phyloP scores from a whole-genome alignment of 805 yeast genomes.

The Starmerella vitae region DNA sequence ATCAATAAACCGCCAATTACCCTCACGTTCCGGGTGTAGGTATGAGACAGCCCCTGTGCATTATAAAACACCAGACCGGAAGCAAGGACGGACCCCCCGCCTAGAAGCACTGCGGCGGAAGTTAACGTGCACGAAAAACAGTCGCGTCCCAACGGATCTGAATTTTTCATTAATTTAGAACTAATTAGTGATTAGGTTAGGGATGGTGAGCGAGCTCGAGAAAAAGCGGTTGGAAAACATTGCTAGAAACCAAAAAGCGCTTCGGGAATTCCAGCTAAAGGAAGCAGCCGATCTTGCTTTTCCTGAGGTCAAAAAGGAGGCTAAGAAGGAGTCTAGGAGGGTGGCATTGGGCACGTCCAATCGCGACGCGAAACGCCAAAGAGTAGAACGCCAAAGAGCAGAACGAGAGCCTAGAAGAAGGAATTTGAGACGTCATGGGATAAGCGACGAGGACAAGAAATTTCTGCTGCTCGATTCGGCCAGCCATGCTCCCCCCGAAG shows the following conservation, averaged over 20 bases:
- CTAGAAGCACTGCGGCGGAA: conserved; percentile 44
- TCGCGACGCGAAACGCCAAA: conserved; percentile 11
- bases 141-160: conserved; percentile 26
- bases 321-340: conserved; percentile 14
- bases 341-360: conserved; percentile 18
- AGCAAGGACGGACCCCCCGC: conserved; percentile 50
- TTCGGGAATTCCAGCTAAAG: conserved; percentile 57
- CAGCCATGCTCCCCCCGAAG: conserved; percentile 19
- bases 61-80: conserved; percentile 43
- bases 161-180: conserved; percentile 17
- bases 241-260: conserved; percentile 63
- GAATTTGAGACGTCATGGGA: conserved; percentile 38
- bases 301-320: conserved; percentile 32
- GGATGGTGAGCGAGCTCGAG: conserved; percentile 25
- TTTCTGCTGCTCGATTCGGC: conserved; percentile 1
- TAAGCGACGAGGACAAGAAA: conserved; percentile 22
- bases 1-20: conserved; percentile 42
- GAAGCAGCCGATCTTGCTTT: conserved; percentile 41
- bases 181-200: background rate
- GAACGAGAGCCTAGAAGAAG: conserved; percentile 12
- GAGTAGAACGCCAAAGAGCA: conserved; percentile 15
- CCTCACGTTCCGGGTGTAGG: conserved; percentile 43
- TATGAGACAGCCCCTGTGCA: conserved; percentile 27
- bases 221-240: conserved; percentile 34
- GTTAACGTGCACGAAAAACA: conserved; percentile 60